Base-by-base conservation (phyloP, 1,139 yeast species). In the Candida sanyaensis region DNA sequence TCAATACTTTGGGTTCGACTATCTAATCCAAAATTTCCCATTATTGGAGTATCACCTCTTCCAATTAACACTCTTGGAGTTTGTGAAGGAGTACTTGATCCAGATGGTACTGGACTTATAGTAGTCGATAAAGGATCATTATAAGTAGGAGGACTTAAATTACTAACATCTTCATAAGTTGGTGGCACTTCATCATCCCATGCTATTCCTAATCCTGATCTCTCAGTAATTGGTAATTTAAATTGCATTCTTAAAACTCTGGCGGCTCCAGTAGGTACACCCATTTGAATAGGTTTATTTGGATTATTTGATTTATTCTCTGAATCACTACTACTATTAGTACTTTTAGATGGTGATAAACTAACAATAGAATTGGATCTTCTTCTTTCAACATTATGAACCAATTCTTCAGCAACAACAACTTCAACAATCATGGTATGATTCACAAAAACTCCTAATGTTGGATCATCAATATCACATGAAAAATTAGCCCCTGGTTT, bases 121-220 rank as follows among this genome's bases (percentile, higher is more conserved):
- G 59, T 53, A 43, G 58, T 59, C 50, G 55, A 43, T 1, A 71
- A 68, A 0, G 66, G 62, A 46, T 65, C 72, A 37, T 66, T 76
- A 63, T 89, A 89, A 6, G 84, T 83, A 1, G 99, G 99, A 0
- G 99, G 98, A 41, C 95, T 83, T 41, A 88, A 73, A 0, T 95
- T 82, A 30, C 84, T 74, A 17, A 92, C 92, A 58, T 90, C 93
- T 45, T 83, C 90, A 61, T 95, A 93, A 23, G 90, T 88, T 1
- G 99, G 99, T 1, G 99, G 99, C 17, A 93, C 98, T 65, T 93
- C 99, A 62, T 92, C 98, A 66, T 93, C 98, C 99, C 99, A 93
- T 0, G 98, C 88, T 32, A 93, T 89, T 4, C 99, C 99, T 42
- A 93, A 75, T 0, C 99, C 99, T 0, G 96, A 86, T 49, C 98